Evolutionary conservation across 495 filamentous ascomycete species (phyloP).

Genomic region (Chaetomium cochliodes): DNA sequence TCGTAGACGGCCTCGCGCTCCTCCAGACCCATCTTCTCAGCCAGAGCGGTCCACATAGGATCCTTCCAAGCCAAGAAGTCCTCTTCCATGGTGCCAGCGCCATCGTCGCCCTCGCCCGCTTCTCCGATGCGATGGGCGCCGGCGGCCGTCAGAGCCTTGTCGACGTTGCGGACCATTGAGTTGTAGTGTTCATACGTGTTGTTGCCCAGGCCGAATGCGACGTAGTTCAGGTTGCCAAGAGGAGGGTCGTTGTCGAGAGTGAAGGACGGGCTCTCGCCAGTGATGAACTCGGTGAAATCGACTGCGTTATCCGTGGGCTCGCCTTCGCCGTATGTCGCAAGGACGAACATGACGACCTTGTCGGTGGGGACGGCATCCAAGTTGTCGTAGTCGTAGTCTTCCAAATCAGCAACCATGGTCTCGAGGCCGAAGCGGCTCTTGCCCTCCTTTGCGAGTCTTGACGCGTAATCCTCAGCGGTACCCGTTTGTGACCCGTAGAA

Average conservation of each 20-base stretch:
- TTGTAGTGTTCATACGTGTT: conserved; percentile 99
- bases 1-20: conserved; percentile 97
- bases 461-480: conserved; percentile 98
- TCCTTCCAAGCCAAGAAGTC: conserved; percentile 99
- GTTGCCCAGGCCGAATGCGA: conserved; percentile 94
- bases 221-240: conserved; percentile 82
- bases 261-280: conserved; percentile 74
- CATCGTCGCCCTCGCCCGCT: conserved; percentile 95
- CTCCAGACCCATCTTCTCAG: conserved; percentile 79
- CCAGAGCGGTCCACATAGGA: conserved; percentile 90
- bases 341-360: conserved; percentile 90
- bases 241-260: conserved; percentile 74
- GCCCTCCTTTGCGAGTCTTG: conserved; percentile 95
- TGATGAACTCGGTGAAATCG: conserved; percentile 97
- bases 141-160: conserved; percentile 72
- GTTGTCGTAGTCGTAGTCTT: conserved; percentile 97
- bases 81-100: conserved; percentile 99
- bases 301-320: conserved; percentile 99
- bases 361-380: conserved; percentile 85
- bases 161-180: conserved; percentile 90
- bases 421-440: conserved; percentile 94
- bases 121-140: conserved; percentile 81
- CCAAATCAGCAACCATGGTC: conserved; percentile 97
- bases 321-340: conserved; percentile 97
- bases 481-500: conserved; percentile 99